A percentile compares a stretch with the other conserved stretches of the same genome.
These are phyloP conservation scores for Kazachstania africana DNA, from an alignment of 805 yeast genomes.

Conservation along the genomic window DNA sequence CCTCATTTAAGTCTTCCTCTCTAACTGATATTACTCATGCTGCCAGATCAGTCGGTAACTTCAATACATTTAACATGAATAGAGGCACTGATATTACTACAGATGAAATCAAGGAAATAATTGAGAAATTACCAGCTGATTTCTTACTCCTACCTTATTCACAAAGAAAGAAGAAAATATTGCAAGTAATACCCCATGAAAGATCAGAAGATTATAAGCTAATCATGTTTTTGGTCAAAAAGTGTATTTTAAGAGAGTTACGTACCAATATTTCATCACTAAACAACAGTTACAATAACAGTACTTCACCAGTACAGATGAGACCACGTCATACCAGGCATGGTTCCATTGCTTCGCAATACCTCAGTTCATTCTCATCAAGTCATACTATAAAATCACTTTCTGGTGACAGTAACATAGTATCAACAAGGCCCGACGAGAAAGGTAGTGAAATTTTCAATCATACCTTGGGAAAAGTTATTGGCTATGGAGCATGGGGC, in stretches of 20 bases:
- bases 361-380: conserved; percentile 25
- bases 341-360: conserved; percentile 26
- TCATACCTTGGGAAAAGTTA: conserved; percentile 54
- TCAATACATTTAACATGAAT: no score
- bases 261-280: conserved; percentile 17
- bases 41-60: no score
- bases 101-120: conserved; percentile 23
- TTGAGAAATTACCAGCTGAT: conserved; percentile 35
- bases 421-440: conserved; percentile 33
- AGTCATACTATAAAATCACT: conserved; percentile 5
- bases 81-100: no score
- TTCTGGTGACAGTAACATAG: not conserved
- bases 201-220: conserved; percentile 26
- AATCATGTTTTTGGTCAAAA: conserved; percentile 22
- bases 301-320: not conserved
- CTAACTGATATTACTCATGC: no score
- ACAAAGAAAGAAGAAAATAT: conserved; percentile 37
- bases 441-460: conserved; percentile 58
- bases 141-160: conserved; percentile 49
- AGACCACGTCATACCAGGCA: conserved; percentile 11
- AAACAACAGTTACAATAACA: not conserved
- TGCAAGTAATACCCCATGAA: conserved; percentile 27
- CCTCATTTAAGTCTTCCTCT: no score
- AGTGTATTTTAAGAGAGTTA: conserved; percentile 14
- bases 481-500: conserved; percentile 90